Conservation (phyloP, 805 yeast genomes). For the Wickerhamiella cacticola region DNA sequence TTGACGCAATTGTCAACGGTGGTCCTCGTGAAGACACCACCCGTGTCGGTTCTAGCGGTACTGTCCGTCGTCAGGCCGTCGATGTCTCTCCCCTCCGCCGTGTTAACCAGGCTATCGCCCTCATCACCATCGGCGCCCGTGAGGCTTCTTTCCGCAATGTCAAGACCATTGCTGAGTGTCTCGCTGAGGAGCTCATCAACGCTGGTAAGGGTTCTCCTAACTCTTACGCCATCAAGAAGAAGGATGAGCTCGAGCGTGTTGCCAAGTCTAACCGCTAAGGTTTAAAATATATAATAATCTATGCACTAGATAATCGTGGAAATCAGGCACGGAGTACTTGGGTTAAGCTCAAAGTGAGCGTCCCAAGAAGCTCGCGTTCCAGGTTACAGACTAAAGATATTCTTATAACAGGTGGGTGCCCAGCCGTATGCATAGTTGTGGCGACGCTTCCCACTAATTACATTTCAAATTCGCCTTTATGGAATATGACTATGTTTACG, state of each 20-base stretch:
- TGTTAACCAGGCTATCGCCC: conserved; percentile 98
- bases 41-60: conserved; percentile 99
- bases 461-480: neutral
- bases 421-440: neutral
- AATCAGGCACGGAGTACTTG: no score
- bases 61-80: conserved; percentile 99
- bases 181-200: conserved; percentile 99
- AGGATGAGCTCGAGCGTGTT: conserved; percentile 99
- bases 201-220: conserved; percentile 99
- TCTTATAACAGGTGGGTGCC: no score
- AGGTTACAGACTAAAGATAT: no score
- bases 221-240: conserved; percentile 99
- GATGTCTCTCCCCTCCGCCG: conserved; percentile 99
- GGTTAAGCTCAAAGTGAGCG: no score
- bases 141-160: conserved; percentile 99
- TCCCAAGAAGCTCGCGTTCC: no score
- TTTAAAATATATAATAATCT: conserved; percentile 8
- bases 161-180: conserved; percentile 99
- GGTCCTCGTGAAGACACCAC: conserved; percentile 99
- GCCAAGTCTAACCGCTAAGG: conserved; percentile 99
- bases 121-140: conserved; percentile 97
- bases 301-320: neutral
- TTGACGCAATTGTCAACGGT: conserved; percentile 98
- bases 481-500: conserved; percentile 66
- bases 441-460: no score